Base-by-base conservation (phyloP, 208 protist genomes). In the Acanthamoeba castellanii region DNA sequence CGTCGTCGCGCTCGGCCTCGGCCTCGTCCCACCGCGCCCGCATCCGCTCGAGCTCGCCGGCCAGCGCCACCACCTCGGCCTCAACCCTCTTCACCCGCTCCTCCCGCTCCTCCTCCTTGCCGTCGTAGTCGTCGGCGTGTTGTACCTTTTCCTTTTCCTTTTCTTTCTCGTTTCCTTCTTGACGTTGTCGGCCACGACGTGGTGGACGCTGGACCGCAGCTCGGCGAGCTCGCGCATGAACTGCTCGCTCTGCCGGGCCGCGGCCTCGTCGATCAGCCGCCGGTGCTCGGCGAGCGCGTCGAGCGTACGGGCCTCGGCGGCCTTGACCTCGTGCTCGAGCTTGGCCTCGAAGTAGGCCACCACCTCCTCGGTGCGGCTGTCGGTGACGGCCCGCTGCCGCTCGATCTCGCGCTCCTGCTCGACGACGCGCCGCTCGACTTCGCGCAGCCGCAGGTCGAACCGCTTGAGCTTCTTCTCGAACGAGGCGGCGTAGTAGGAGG, bases 291-390 rank as follows among this genome's bases (percentile, higher is more conserved):
- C 37, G 34, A 82, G n/a, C 16, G 74, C 30, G 34, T 42, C 30
- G 37, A 32, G 18, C 13, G 30, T 47, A 30, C 74, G 74, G 11
- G 78, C 34, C 47, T 85, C 78, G 27, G n/a, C 45, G 45, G 78
- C 37, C 78, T 85, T 57, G 25, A 85, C 3, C 42, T 85, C 78
- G 78, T 85, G 78, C 25, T 52, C 78, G 16, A 85, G 78, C 78
- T 85, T 85, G 78, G 78, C 78, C 47, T 85, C 78, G n/a, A 85
- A 57, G 78, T 85, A 85, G 78, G 37, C 30, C 78, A 85, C 78
- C 45, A 85, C 47, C 78, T 85, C 78, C 42, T 52, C 78, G 16
- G 25, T 27, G 20, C 78, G 78, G 78, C 45, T 59, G 78, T 85
- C 78, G 27, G 47, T 32, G 25, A 85, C 11, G 7, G 8, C 27